phyloP scores from a whole-genome alignment of 1,139 yeast species.

The Nakaseomyces delphensis region DNA sequence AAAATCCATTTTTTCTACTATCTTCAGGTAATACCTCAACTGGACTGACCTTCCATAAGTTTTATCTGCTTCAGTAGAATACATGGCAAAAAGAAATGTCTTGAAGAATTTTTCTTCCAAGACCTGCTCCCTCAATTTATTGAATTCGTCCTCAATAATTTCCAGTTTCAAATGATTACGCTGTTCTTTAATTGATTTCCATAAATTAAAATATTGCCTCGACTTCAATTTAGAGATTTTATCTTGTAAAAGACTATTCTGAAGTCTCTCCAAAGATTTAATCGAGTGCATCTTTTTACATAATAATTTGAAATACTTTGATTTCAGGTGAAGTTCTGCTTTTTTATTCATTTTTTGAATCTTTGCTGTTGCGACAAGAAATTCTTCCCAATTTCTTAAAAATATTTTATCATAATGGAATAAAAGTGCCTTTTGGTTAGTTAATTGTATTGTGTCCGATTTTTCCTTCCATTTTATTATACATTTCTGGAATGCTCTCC shows the following conservation, averaged over 20 bases:
- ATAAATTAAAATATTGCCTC: background rate
- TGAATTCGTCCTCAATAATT: background rate
- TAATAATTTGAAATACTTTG: background rate
- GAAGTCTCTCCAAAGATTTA: background rate
- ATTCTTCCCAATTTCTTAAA: background rate
- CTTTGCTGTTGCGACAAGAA: background rate
- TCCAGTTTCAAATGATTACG: background rate
- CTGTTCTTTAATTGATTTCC: background rate
- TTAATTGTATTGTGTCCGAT: background rate
- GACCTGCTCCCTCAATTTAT: background rate
- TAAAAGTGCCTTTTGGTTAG: background rate
- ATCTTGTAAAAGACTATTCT: background rate
- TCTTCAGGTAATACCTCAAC: background rate
- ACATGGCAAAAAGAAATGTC: background rate
- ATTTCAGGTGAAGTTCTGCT: background rate
- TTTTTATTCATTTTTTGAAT: background rate
- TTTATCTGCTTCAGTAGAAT: slow-evolving; percentile 1
- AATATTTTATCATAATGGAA: background rate
- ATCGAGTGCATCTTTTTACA: background rate
- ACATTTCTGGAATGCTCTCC: background rate
- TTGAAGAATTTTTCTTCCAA: background rate
- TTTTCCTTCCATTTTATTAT: background rate
- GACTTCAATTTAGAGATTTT: background rate
- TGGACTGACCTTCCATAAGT: background rate
- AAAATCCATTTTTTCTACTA: background rate